phyloP scores from a whole-genome alignment of 257 asterid species.

The Jasminum sambac region DNA sequence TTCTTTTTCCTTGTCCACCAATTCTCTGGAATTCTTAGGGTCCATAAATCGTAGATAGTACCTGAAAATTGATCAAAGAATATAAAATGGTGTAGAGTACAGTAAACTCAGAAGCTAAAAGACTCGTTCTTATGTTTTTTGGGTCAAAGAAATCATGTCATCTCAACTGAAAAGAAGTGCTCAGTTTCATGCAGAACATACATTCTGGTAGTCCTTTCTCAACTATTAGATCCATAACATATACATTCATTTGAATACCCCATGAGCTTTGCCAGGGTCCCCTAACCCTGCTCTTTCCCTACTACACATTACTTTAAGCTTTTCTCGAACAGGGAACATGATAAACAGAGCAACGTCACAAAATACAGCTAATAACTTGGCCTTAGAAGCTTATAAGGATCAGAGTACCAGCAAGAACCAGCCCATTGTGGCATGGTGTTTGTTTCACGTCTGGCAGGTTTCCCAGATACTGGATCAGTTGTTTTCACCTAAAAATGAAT shows the following conservation, averaged over 20 bases:
- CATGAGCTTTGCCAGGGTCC: not conserved
- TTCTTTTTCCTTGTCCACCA: constrained; percentile 92
- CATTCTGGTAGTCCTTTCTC: not conserved
- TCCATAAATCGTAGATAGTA: constrained; percentile 98
- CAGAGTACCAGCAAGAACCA: constrained; percentile 93
- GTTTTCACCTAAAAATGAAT: constrained; percentile 60
- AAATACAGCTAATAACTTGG: constrained; percentile 17
- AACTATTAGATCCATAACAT: not conserved
- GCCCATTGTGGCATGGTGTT: constrained; percentile 99
- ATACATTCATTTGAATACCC: not conserved
- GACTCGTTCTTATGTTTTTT: not conserved
- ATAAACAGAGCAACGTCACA: constrained; percentile 17
- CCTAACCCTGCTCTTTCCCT: not conserved
- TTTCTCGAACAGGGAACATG: not conserved
- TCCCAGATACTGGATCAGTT: constrained; percentile 61
- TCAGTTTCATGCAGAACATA: not conserved
- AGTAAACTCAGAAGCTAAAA: constrained; percentile 11
- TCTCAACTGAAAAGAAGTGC: constrained; percentile 9
- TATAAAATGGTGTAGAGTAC: not conserved
- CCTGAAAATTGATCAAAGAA: constrained; percentile 46
- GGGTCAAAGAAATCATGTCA: constrained; percentile 3
- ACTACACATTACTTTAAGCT: not conserved
- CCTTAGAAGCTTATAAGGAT: constrained; percentile 14
- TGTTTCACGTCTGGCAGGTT: constrained; percentile 80
- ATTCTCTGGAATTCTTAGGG: constrained; percentile 65